phyloP scores from a whole-genome alignment of 352 stramenopile genomes.

The Phytophthora sansomeana region DNA sequence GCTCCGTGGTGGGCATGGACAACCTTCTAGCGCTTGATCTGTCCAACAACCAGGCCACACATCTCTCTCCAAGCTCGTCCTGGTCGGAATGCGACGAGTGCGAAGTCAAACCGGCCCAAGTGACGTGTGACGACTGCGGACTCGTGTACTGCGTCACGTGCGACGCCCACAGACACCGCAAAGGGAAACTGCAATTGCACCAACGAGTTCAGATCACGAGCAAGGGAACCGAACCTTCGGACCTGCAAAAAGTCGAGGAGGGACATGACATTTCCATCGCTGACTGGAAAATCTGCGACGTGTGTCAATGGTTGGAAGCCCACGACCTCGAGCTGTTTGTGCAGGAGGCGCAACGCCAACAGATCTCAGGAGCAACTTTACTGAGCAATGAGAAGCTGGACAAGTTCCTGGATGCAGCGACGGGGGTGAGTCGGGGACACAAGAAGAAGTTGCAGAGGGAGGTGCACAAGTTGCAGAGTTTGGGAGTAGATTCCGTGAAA shows the following conservation, averaged over 20 bases:
- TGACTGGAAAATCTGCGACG: slow-evolving; percentile 50
- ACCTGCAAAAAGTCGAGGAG: slow-evolving; percentile 8
- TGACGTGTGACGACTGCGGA: slow-evolving; percentile 78
- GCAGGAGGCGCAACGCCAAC: slow-evolving; percentile 42
- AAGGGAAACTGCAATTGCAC: slow-evolving; percentile 84
- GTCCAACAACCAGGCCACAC: slow-evolving; percentile 24
- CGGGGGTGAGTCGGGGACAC: slow-evolving; percentile 61
- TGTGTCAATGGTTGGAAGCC: slow-evolving; percentile 66
- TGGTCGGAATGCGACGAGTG: slow-evolving; percentile 73
- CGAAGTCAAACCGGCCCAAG: slow-evolving; percentile 49
- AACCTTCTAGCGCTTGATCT: slow-evolving; percentile 34
- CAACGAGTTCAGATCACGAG: slow-evolving; percentile 41
- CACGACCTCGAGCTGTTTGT: slow-evolving; percentile 72
- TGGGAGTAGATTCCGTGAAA: not conserved
- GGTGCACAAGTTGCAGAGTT: slow-evolving; percentile 72
- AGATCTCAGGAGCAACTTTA: slow-evolving; percentile 57
- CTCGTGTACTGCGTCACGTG: slow-evolving; percentile 76
- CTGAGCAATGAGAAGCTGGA: slow-evolving; percentile 55
- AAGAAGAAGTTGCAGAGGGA: slow-evolving; percentile 86
- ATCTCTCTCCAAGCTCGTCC: not conserved
- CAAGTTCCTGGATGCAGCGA: slow-evolving; percentile 60
- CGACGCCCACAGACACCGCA: slow-evolving; percentile 77
- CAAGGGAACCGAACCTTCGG: slow-evolving; percentile 9
- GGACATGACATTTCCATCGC: slow-evolving; percentile 8
- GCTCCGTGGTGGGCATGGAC: slow-evolving; percentile 48